Evolutionary conservation across 805 yeast species (phyloP).

Genomic region (Candida broadrunensis): DNA sequence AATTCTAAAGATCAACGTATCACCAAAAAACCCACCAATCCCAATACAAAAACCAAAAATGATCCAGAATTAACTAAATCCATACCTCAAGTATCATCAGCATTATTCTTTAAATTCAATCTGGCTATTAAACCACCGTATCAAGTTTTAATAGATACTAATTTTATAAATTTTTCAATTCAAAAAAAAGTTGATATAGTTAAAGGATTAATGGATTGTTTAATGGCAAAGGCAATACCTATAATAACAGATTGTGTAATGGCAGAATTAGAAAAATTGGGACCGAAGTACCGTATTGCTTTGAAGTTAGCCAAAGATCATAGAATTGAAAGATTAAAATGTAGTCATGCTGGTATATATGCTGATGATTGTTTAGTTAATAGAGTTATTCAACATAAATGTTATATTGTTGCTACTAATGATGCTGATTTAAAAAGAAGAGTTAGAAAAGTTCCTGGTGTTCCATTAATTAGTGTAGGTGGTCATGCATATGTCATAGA

Average conservation of each 20-base stretch:
- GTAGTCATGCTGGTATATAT: conserved; percentile 93
- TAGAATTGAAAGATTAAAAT: conserved; percentile 78
- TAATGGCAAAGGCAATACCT: conserved; percentile 94
- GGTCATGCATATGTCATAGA: conserved; percentile 90
- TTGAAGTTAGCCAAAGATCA: conserved; percentile 91
- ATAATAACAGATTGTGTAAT: conserved; percentile 95
- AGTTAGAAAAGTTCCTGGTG: conserved; percentile 94
- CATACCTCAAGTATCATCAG: conserved; percentile 90
- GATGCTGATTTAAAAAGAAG: conserved; percentile 96
- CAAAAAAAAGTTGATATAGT: conserved; percentile 93
- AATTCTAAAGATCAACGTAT: conserved; percentile 68
- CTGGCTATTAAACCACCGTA: conserved; percentile 97
- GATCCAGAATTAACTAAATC: conserved; percentile 64
- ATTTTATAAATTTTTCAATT: conserved; percentile 93
- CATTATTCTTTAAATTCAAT: conserved; percentile 91
- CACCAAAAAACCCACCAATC: conserved; percentile 41
- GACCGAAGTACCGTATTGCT: conserved; percentile 93
- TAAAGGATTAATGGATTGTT: conserved; percentile 95
- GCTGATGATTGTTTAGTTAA: conserved; percentile 97
- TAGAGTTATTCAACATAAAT: conserved; percentile 92
- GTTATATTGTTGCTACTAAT: conserved; percentile 95
- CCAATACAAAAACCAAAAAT: conserved; percentile 28
- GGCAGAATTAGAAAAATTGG: conserved; percentile 96
- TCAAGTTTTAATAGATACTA: conserved; percentile 93
- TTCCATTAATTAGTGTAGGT: conserved; percentile 96